Evolutionary conservation across 2,329 filamentous ascomycete genomes (phyloP).

Genomic region (Calonectria pauciramosa): DNA sequence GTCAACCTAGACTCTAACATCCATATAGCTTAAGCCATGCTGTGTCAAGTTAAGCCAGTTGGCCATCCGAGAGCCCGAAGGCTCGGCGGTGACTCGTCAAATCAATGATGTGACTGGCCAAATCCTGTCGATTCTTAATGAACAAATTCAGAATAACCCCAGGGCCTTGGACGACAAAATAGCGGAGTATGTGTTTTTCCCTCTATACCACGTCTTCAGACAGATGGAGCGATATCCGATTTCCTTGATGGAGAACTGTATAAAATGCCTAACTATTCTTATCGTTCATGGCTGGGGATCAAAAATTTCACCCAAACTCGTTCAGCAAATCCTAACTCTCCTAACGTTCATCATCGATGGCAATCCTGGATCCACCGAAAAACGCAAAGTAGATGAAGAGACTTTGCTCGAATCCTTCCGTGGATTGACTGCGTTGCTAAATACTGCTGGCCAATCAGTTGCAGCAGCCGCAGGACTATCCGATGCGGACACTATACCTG

Average conservation of each 20-base stretch:
- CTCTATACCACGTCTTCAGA: slow-evolving; percentile 87
- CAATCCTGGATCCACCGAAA: slow-evolving; percentile 66
- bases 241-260: slow-evolving; percentile 79
- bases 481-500: slow-evolving; percentile 75
- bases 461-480: slow-evolving; percentile 64
- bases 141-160: slow-evolving; percentile 59
- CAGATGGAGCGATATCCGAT: slow-evolving; percentile 80
- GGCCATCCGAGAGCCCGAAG: slow-evolving; percentile 63
- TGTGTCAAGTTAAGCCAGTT: slow-evolving; percentile 73
- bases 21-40: slow-evolving; percentile 70
- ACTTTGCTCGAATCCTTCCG: slow-evolving; percentile 78
- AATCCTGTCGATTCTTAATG: slow-evolving; percentile 61
- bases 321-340: slow-evolving; percentile 87
- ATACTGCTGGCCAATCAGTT: slow-evolving; percentile 66
- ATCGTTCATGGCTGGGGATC: slow-evolving; percentile 84
- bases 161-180: slow-evolving; percentile 80
- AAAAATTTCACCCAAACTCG: slow-evolving; percentile 78
- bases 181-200: slow-evolving; percentile 96
- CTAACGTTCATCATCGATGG: slow-evolving; percentile 86
- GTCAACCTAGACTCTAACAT: slow-evolving; percentile 23
- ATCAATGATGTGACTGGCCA: slow-evolving; percentile 61
- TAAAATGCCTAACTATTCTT: slow-evolving; percentile 81
- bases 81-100: slow-evolving; percentile 56
- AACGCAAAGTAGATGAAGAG: slow-evolving; percentile 75
- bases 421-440: slow-evolving; percentile 77